Percentiles rank a stretch among this genome's conserved stretches.
Evolutionary conservation across 345 rosid genomes (phyloP).

Genomic region (Limnanthes douglasii): DNA sequence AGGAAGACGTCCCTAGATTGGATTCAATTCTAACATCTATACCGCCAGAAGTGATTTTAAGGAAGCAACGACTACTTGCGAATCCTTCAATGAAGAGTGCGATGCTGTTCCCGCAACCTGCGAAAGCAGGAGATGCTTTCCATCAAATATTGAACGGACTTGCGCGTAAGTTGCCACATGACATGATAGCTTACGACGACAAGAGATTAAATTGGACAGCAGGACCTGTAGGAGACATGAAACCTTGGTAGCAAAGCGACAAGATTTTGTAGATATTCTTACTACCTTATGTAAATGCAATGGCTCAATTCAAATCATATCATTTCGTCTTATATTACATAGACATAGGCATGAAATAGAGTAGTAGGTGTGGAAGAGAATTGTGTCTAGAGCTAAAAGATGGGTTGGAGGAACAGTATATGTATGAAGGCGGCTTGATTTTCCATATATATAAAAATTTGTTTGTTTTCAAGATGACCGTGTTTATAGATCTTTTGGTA

Average conservation of each 20-base stretch:
- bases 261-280: no score
- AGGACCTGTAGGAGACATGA: conserved; percentile 69
- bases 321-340: no score
- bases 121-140: conserved; percentile 85
- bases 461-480: no score
- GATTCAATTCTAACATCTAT: conserved; percentile 79
- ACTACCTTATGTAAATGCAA: no score
- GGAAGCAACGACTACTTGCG: conserved; percentile 86
- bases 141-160: conserved; percentile 89
- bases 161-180: conserved; percentile 77
- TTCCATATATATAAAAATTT: no score
- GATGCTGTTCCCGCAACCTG: conserved; percentile 93
- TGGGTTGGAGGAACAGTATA: no score
- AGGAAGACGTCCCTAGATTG: conserved; percentile 67
- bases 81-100: conserved; percentile 93
- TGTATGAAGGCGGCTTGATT: no score
- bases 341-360: no score
- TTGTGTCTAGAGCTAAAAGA: no score
- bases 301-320: no score
- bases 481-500: no score
- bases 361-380: no score
- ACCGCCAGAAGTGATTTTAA: conserved; percentile 54
- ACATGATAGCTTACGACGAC: conserved; percentile 30
- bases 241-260: conserved; percentile 98
- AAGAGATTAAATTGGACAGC: conserved; percentile 76